Evolutionary conservation across 495 filamentous ascomycete genomes (phyloP).

Genomic region (Neurospora sp.): DNA sequence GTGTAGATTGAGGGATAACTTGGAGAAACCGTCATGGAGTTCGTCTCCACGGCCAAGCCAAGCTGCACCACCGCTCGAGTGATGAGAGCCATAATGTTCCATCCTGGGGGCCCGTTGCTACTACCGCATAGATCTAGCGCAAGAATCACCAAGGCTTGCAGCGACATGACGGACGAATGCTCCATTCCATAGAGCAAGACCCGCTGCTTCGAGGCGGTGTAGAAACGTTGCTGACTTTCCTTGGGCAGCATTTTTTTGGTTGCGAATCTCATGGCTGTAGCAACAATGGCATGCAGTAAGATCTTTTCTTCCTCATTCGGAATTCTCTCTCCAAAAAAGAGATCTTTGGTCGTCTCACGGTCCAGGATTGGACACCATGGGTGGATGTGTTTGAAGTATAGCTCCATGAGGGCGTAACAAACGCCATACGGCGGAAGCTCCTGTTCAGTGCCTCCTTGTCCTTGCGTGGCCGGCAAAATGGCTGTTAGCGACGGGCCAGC

Average conservation of each 20-base stretch:
- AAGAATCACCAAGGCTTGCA: slow-evolving; percentile 77
- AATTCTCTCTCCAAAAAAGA: slow-evolving; percentile 66
- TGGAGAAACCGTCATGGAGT: slow-evolving; percentile 62
- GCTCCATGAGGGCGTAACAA: slow-evolving; percentile 67
- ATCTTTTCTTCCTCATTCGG: slow-evolving; percentile 74
- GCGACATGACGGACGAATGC: slow-evolving; percentile 75
- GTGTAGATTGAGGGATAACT: slow-evolving; percentile 78
- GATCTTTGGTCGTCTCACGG: slow-evolving; percentile 65
- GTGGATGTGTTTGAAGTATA: slow-evolving; percentile 88
- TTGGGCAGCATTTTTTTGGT: slow-evolving; percentile 62
- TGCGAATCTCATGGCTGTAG: slow-evolving; percentile 75
- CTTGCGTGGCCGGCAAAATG: slow-evolving; percentile 24
- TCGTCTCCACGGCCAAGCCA: slow-evolving; percentile 70
- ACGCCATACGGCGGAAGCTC: slow-evolving; percentile 81
- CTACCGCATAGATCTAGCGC: slow-evolving; percentile 69
- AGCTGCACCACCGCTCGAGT: slow-evolving; percentile 78
- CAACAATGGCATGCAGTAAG: slow-evolving; percentile 76
- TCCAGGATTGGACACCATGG: slow-evolving; percentile 87
- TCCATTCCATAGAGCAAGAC: slow-evolving; percentile 78
- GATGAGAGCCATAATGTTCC: slow-evolving; percentile 82
- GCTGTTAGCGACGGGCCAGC: slow-evolving; percentile 30
- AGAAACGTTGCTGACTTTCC: slow-evolving; percentile 59
- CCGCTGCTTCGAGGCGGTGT: slow-evolving; percentile 71
- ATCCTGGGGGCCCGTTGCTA: slow-evolving; percentile 75
- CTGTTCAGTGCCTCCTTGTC: slow-evolving; percentile 47